Conservation (phyloP, 106 monocot genomes). For the Platanthera guangdongensis region DNA sequence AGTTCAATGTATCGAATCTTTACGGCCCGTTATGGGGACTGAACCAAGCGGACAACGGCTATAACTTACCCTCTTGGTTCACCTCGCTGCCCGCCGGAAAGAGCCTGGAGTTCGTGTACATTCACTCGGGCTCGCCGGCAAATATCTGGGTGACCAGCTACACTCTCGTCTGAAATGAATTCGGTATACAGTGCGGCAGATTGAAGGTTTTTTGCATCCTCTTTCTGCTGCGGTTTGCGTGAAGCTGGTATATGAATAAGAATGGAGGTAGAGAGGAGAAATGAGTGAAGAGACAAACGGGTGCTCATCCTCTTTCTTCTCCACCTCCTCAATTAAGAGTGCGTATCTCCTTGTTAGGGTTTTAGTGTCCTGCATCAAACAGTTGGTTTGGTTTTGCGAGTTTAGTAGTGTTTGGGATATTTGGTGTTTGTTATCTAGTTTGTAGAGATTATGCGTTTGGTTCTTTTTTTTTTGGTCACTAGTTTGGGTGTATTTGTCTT, state of each 20-base stretch:
- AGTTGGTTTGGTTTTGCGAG: too few species aligned
- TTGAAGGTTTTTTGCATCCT: conserved; percentile 19
- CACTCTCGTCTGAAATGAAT: conserved; percentile 24
- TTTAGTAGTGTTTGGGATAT: too few species aligned
- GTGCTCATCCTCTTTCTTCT: conserved; percentile 72
- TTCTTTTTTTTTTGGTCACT: too few species aligned
- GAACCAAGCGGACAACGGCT: conserved; percentile 33
- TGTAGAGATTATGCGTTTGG: too few species aligned
- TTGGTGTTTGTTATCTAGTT: too few species aligned
- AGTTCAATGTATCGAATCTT: conserved; percentile 36
- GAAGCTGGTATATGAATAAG: conserved; percentile 11
- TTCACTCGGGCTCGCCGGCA: conserved; percentile 46
- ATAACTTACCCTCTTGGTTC: conserved; percentile 45
- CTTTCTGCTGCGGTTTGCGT: conserved; percentile 2
- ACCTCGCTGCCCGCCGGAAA: conserved; percentile 43
- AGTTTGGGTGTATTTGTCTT: too few species aligned
- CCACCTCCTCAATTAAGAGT: background rate
- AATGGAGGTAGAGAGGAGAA: conserved; percentile 31
- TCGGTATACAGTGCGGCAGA: background rate
- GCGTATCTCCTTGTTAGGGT: background rate
- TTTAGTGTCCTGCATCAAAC: too few species aligned
- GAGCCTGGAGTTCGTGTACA: conserved; percentile 68
- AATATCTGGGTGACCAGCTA: conserved; percentile 41
- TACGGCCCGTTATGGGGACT: conserved; percentile 64
- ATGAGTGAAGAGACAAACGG: conserved; percentile 48